phyloP scores from a whole-genome alignment of 495 filamentous ascomycete species.

The Neurospora sp. region DNA sequence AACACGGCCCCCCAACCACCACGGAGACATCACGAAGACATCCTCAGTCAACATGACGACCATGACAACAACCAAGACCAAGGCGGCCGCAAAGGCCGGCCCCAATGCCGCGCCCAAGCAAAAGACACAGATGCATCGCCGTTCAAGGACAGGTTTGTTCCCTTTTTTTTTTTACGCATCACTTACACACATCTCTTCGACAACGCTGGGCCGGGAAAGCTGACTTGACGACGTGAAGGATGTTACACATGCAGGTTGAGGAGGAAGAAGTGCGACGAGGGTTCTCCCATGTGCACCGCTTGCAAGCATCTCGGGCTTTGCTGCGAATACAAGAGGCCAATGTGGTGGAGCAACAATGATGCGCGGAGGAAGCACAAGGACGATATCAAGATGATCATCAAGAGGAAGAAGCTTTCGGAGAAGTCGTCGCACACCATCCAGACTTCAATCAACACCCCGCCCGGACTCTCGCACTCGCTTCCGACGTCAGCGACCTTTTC shows the following conservation, averaged over 20 bases:
- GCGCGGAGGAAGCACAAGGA: conserved; percentile 82
- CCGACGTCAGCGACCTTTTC: conserved; percentile 73
- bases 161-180: background rate
- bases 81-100: conserved; percentile 41
- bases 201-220: conserved; percentile 4
- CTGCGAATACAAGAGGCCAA: conserved; percentile 93
- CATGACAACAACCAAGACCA: conserved; percentile 40
- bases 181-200: conserved; percentile 2
- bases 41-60: conserved; percentile 35
- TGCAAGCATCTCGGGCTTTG: conserved; percentile 78
- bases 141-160: conserved; percentile 80
- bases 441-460: conserved; percentile 53
- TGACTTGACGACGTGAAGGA: conserved; percentile 44
- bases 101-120: conserved; percentile 47
- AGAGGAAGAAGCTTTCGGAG: conserved; percentile 87
- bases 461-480: conserved; percentile 70
- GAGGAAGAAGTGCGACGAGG: conserved; percentile 97
- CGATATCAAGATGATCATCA: conserved; percentile 91
- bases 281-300: conserved; percentile 71
- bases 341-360: conserved; percentile 94
- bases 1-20: conserved; percentile 47
- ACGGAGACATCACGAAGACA: conserved; percentile 39
- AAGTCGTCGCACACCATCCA: conserved; percentile 55
- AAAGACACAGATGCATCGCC: conserved; percentile 75
- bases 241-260: conserved; percentile 95